These are phyloP conservation scores for Cordyceps sp. DNA, from an alignment of 2,329 filamentous ascomycete species.

Conservation along the genomic window DNA sequence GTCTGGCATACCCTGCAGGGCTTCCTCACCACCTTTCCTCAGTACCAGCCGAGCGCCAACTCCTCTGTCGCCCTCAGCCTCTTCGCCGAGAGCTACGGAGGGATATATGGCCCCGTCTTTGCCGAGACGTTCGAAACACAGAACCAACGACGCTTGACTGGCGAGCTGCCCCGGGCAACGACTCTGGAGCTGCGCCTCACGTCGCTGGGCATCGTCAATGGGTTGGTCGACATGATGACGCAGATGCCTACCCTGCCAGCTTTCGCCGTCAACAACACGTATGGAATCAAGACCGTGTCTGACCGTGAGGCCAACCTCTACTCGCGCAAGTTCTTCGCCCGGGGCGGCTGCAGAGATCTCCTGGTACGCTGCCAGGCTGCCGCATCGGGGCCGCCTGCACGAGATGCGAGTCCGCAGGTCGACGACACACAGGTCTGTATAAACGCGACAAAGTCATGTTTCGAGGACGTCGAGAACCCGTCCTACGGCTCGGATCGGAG, in stretches of 20 bases:
- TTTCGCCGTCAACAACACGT: slow-evolving; percentile 49
- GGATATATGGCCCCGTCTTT: slow-evolving; percentile 52
- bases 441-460: slow-evolving; percentile 15
- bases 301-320: slow-evolving; percentile 32
- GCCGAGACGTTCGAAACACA: slow-evolving; percentile 42
- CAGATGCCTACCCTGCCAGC: slow-evolving; percentile 40
- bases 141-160: slow-evolving; percentile 37
- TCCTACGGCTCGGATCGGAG: slow-evolving; percentile 41
- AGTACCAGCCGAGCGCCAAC: slow-evolving; percentile 34
- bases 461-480: slow-evolving; percentile 32
- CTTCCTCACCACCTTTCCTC: slow-evolving; percentile 40
- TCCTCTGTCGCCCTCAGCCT: slow-evolving; percentile 41
- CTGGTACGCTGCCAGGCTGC: slow-evolving; percentile 34
- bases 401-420: no score
- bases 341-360: slow-evolving; percentile 32
- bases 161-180: slow-evolving; percentile 27
- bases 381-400: no score
- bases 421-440: no score
- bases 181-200: slow-evolving; percentile 43
- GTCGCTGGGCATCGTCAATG: slow-evolving; percentile 55
- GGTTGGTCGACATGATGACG: slow-evolving; percentile 47
- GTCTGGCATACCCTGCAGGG: slow-evolving; percentile 51
- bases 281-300: slow-evolving; percentile 40
- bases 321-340: slow-evolving; percentile 11
- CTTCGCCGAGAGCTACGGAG: slow-evolving; percentile 55